Conservation (phyloP, 768 basidiomycete species). For the Tylopilus rubrobrunneus region DNA sequence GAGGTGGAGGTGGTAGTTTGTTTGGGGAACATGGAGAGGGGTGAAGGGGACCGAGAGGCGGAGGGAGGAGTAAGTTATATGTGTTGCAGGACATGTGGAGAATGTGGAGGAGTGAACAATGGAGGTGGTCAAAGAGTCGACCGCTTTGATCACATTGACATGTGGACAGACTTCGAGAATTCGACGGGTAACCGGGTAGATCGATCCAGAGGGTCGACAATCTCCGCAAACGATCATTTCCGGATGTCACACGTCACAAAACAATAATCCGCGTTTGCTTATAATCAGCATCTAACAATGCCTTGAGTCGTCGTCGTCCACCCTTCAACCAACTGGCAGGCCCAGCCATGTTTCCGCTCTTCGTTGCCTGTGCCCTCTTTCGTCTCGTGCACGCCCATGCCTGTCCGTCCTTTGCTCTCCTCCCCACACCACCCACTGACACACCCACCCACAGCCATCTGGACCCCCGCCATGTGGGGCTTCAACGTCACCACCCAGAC, state of each 20-base stretch:
- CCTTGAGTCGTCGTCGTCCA: too few species aligned
- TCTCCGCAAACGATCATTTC: conserved; percentile 9
- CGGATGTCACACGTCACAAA: conserved; percentile 3
- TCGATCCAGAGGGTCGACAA: too few species aligned
- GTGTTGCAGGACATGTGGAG: too few species aligned
- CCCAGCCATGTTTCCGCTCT: conserved; percentile 9
- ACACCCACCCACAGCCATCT: conserved; percentile 38
- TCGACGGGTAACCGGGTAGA: not conserved
- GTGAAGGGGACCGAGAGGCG: too few species aligned
- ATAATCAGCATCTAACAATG: too few species aligned
- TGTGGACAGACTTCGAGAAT: conserved; percentile 4
- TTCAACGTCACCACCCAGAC: conserved; percentile 60
- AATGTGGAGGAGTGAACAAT: too few species aligned
- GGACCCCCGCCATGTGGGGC: conserved; percentile 59
- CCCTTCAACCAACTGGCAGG: conserved; percentile 12
- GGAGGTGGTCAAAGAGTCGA: not conserved
- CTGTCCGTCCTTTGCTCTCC: conserved; percentile 6
- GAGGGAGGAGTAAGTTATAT: too few species aligned
- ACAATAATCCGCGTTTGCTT: not conserved
- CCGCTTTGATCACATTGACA: conserved; percentile 13
- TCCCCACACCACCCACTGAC: not conserved
- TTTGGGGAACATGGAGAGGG: conserved; percentile 2
- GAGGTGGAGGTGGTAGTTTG: conserved; percentile 7
- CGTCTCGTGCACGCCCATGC: conserved; percentile 14
- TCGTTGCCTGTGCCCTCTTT: not conserved